Evolutionary conservation across 2,329 filamentous ascomycete species (phyloP).

Genomic region (Chaetomium strumarium): DNA sequence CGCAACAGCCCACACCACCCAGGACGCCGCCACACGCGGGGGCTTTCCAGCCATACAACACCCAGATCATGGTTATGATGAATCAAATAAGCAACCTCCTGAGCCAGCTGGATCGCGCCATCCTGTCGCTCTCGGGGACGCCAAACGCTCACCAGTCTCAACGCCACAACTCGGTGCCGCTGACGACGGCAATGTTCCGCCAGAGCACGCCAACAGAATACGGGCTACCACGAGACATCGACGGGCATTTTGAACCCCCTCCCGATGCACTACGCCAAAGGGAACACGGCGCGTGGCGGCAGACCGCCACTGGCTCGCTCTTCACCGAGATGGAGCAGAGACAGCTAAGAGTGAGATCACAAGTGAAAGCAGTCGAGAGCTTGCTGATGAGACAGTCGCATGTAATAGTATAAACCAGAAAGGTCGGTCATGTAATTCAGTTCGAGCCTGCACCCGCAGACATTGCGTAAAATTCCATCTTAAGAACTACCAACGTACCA

Average conservation of each 20-base stretch:
- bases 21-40: not conserved
- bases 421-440: not conserved
- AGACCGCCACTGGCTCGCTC: not conserved
- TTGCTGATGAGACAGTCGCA: not conserved
- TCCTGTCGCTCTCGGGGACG: not conserved
- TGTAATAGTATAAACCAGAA: not conserved
- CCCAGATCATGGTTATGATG: conserved; percentile 7
- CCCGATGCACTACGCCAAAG: not conserved
- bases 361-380: conserved; percentile 3
- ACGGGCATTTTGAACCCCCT: not conserved
- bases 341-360: conserved; percentile 2
- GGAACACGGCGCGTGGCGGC: not conserved
- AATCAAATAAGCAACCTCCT: conserved; percentile 15
- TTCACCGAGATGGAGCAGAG: conserved; percentile 13
- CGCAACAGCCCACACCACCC: conserved; percentile 3
- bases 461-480: too few relatives aligned
- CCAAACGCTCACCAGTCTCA: not conserved
- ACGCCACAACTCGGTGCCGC: not conserved
- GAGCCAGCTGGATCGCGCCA: conserved; percentile 6
- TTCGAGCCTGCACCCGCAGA: not conserved
- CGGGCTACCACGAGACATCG: not conserved
- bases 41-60: not conserved
- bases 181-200: not conserved
- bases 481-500: not conserved
- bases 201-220: not conserved